A percentile compares a stretch with the other conserved stretches of the same genome.
These are phyloP conservation scores for Salix brachista DNA, from an alignment of 345 rosid genomes.

Conservation along the genomic window DNA sequence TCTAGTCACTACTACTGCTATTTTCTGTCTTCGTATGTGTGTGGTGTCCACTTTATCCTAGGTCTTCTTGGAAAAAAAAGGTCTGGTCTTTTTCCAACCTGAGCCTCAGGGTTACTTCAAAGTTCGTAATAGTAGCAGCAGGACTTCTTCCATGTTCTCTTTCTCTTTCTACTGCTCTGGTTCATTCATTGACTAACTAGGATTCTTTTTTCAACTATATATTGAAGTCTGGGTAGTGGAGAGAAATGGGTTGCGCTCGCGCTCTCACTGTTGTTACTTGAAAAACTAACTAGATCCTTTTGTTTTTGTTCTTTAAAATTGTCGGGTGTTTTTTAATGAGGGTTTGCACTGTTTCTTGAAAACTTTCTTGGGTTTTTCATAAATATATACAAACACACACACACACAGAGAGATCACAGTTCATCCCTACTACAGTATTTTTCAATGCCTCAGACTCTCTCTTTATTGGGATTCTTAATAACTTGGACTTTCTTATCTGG, in stretches of 20 bases:
- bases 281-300: too few species aligned
- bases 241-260: too few species aligned
- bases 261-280: too few species aligned
- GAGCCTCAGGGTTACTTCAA: slow-evolving; percentile 4
- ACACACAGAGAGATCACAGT: not conserved
- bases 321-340: not conserved
- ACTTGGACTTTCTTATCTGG: not conserved
- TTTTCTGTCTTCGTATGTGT: slow-evolving; percentile 7
- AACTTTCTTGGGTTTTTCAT: not conserved
- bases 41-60: slow-evolving; percentile 1
- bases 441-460: not conserved
- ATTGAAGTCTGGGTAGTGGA: too few species aligned
- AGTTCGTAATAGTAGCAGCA: not conserved
- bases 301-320: too few species aligned
- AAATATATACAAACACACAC: not conserved
- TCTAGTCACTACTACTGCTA: not conserved
- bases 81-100: slow-evolving; percentile 35
- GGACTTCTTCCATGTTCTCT: too few species aligned
- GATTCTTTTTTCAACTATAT: too few species aligned
- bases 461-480: not conserved
- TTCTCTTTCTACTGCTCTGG: too few species aligned
- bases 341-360: not conserved
- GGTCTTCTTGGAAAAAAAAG: slow-evolving; percentile 41
- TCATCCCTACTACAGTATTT: not conserved
- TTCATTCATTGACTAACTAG: too few species aligned